A percentile compares a stretch with the other conserved stretches of the same genome.
phyloP scores from a whole-genome alignment of 1,284 basidiomycete genomes.

The Polyporus tsugae region DNA sequence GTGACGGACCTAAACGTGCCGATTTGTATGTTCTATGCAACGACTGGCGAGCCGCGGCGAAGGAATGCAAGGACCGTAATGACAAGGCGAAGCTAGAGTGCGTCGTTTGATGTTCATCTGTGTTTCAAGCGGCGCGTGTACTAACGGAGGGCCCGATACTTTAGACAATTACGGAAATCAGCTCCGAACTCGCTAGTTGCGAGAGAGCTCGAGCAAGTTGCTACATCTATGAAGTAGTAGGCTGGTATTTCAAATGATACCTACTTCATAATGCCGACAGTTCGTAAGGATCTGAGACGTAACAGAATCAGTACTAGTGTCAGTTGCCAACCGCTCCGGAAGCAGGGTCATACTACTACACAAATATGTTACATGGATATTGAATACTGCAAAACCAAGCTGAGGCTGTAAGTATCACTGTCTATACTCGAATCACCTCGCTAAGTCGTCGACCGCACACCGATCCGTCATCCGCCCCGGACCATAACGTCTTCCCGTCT shows the following conservation, averaged over 20 bases:
- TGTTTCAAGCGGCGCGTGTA: background rate
- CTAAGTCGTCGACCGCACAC: background rate
- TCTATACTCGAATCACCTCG: background rate
- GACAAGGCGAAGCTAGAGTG: conserved; percentile 87
- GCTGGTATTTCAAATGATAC: background rate
- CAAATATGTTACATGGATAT: background rate
- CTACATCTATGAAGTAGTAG: conserved; percentile 68
- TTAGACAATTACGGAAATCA: conserved; percentile 71
- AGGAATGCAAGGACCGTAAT: conserved; percentile 86
- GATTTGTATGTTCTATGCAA: conserved; percentile 90
- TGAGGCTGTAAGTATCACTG: background rate
- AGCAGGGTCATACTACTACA: background rate
- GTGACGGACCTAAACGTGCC: conserved; percentile 83
- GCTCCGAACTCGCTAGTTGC: conserved; percentile 83
- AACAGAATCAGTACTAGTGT: background rate
- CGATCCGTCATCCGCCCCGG: background rate
- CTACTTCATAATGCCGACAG: background rate
- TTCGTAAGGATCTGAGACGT: background rate
- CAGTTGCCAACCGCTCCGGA: background rate
- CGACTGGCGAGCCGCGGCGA: conserved; percentile 88
- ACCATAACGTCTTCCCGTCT: background rate
- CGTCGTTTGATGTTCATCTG: conserved; percentile 7
- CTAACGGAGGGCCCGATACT: conserved; percentile 19
- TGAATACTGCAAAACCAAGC: background rate
- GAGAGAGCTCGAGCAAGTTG: conserved; percentile 79